Evolutionary conservation across 106 monocot species (phyloP), one percentile per base, ranked within the genome.

Genomic region (Allium cepa): DNA sequence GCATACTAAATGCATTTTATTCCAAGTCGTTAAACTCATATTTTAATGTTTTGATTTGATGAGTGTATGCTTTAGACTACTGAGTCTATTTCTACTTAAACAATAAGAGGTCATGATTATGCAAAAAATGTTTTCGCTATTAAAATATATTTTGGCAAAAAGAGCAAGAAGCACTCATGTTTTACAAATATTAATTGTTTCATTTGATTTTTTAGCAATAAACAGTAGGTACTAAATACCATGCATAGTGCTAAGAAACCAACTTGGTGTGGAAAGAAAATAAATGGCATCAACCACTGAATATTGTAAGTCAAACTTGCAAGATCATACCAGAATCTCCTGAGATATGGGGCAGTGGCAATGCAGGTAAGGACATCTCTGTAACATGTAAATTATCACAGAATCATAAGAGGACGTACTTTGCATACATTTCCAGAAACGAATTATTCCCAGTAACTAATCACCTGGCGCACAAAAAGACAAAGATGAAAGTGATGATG

Each of bases 401-500:
- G 7, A 48, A 16, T 8, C 1, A 22, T 3, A 64, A 16, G 45
- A 62, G 26, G 26, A 28, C 45, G 18, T 28, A 26, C 26, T 47
- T 8, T 63, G 47, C 1, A 47, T 55, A 70, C 9, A 65, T 50
- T 47, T 51, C 50, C 13, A 26, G 36, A 16, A 46, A 75, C 8
- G 47, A 64, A 49, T 17, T 59, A 17, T 16, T 17, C 22, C 7
- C 27, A 46, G 12, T 36, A 15, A 62, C 57, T 17, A 64, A 64
- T 64, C n/a, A 87, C 97, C 97, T 61, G 97, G 97, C 9, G 97
- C 92, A 68, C 97, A 99, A 66, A 99, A 85, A 7, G 97, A 90
- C 68, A 99, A 73, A 50, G 92, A 84, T 70, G 89, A 84, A 52
- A 92, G 46, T 45, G 92, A 89, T n/a, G 97, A 92, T 46, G 97